phyloP scores from a whole-genome alignment of 257 asterid species.

The Paulownia fortunei region DNA sequence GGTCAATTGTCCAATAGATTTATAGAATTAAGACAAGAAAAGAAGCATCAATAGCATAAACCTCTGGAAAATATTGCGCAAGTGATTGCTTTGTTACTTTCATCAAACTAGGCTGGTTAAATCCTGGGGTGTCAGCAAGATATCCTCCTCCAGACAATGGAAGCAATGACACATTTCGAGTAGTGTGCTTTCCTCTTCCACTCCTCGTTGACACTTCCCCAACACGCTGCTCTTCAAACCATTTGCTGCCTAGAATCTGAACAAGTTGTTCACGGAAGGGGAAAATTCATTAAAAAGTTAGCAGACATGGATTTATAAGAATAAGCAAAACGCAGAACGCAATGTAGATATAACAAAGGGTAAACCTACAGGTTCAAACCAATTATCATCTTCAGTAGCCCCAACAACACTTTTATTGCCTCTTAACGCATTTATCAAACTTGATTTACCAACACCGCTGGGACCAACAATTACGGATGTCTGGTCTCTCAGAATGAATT shows the following conservation, averaged over 20 bases:
- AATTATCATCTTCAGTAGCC: slow-evolving; percentile 51
- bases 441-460: slow-evolving; percentile 98
- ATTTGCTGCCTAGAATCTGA: slow-evolving; percentile 83
- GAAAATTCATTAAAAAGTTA: slow-evolving; percentile 17
- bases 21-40: not conserved
- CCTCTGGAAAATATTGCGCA: slow-evolving; percentile 88
- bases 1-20: not conserved
- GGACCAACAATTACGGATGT: slow-evolving; percentile 94
- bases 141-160: slow-evolving; percentile 78
- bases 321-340: not conserved
- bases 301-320: not conserved
- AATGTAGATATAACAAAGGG: slow-evolving; percentile 9
- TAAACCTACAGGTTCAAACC: slow-evolving; percentile 67
- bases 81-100: slow-evolving; percentile 91
- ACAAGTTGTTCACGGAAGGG: slow-evolving; percentile 18
- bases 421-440: slow-evolving; percentile 89
- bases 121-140: slow-evolving; percentile 95
- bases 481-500: slow-evolving; percentile 75
- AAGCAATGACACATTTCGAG: slow-evolving; percentile 86
- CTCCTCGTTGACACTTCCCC: slow-evolving; percentile 94
- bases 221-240: slow-evolving; percentile 92
- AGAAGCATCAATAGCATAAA: slow-evolving; percentile 33
- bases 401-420: slow-evolving; percentile 48
- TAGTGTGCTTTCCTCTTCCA: slow-evolving; percentile 95
- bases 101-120: slow-evolving; percentile 87